Evolutionary conservation across 148 eudicot species (phyloP), one percentile per base, ranked within the genome.

Genomic region (Chenopodium berlandieri): DNA sequence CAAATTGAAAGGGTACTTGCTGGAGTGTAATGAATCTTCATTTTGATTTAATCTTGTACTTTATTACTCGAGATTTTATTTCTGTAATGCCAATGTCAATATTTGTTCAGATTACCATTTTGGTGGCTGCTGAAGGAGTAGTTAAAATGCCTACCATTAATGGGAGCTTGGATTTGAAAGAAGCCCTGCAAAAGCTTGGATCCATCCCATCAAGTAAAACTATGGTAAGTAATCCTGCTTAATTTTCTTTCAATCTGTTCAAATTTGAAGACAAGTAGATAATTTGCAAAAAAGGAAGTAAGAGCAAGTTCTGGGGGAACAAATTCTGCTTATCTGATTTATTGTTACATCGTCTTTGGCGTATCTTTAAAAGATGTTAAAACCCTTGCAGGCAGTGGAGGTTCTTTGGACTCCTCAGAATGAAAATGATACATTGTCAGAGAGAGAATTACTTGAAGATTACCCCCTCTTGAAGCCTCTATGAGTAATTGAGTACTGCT

Each of bases 81-180:
- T 31, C 47, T 31, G 40, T 37, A 30, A 46, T 50, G 74, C 52
- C 44, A 7, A 25, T 70, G 31, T 78, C 16, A 17, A 27, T 66
- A n/a, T 16, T 60, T 78, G 19, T 73, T 76, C 91, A 94, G 98
- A 87, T 95, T 78, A 91, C 98, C 44, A 79, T 95, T 80, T 85
- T 95, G 90, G 97, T 93, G 87, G 98, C 97, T 83, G 98, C 97
- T 22, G 93, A 89, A 88, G 98, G 98, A 78, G 91, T 85, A 34
- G 85, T 87, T 82, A 95, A 95, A 80, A 67, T 95, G 86, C 98
- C 98, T 46, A 69, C 93, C 64, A 91, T 95, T 69, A 91, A 89
- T 34, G 83, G 87, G 65, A 93, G 97, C 78, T 82, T 74, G 75
- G 93, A 91, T 84, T 82, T 95, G 90, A 95, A 92, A 82, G 96